Evolutionary conservation across 108 stramenopile species (phyloP), one percentile per base, ranked within the genome.

Genomic region (Skeletonema marinoi): DNA sequence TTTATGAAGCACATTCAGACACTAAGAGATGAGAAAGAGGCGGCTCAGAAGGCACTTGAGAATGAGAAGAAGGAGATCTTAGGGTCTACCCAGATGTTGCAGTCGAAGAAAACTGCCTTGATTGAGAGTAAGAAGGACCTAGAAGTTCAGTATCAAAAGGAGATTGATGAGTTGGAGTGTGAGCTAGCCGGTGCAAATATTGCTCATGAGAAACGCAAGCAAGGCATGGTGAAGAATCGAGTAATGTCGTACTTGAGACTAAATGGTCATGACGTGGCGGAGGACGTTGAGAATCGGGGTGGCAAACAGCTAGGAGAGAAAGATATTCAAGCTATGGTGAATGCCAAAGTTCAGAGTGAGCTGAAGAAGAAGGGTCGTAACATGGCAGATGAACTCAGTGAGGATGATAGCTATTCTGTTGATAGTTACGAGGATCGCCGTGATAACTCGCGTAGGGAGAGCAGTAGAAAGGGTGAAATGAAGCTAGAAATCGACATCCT

Each of bases 131-230:
- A 66, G 51, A 48, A 6, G 3, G 81, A 82, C 1, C 29, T 82
- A 16, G 75, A 82, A 64, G 19, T 5, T 11, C 64, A 62, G 44
- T 70, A 10, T 25, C 54, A 56, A 25, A 6, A 29, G 25, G 54
- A 56, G 21, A 56, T 72, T 70, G 39, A 82, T 44, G 81, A 82
- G 25, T 72, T 82, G 60, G 60, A 82, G 60, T 32, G 6, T 11
- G 65, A 76, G 3, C 65, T 65, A 17, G 38, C 41, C 9, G 39
- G 35, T 11, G 17, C n/a, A 21, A 65, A 29, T 39, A 29, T 25
- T 6, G 21, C 21, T 38, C 33, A 56, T 56, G 21, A 56, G 6
- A 56, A 56, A 8, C 54, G 4, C 54, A 56, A 56, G 54, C 25
- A 56, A 25, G 5, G 4, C 8, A 1, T 56, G 0, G 21, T 56